Evolutionary conservation across 2,329 filamentous ascomycete genomes (phyloP), one percentile per base, ranked within the genome.

Genomic region (Phaeophleospora eucalypticola): DNA sequence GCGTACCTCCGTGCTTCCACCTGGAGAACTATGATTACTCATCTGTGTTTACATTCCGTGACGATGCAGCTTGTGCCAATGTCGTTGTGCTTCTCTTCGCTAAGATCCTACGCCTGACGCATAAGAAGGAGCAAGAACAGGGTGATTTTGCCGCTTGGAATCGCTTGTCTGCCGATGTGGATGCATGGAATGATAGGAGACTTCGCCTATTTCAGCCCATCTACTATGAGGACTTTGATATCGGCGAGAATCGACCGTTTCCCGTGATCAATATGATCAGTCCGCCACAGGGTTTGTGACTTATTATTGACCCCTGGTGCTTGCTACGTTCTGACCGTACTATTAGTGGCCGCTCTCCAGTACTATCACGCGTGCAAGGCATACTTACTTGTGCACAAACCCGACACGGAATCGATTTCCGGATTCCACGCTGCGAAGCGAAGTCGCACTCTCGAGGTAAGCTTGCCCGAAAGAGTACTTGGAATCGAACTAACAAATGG

Each of bases 1-100:
- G 64, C 37, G 61, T 67, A 17, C 65, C 65, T 1, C 59, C 70
- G n/a, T 65, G 66, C 36, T 58, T 71, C 4, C 58, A 67, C 15
- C 41, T 71, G 15, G 59, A 63, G 14, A 70, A 68, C 24, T 71
- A 68, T 36, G 65, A 68, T 34, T 58, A 62, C 7, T 71, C 68
- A 1, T 57, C 63, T 0, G 66, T 67, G 4, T 69, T 71, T 34
- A 60, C 61, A 2, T 61, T 63, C n/a, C 52, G 56, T 0, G 67
- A 71, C 20, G 68, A 71, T 43, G 64, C 63, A 1, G 63, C 69
- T 0, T 67, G 66, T 45, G 65, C 67, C 1, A 71, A 70, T 34
- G 52, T 63, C 6, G 63, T 69, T 4, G 62, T 71, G 4, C 66
- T 68, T 29, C 58, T 69, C 8, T 71, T 69, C 41, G 68, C 68